These are phyloP conservation scores for Fagopyrum esculentum DNA, from an alignment of 148 eudicot species.

Conservation along the genomic window DNA sequence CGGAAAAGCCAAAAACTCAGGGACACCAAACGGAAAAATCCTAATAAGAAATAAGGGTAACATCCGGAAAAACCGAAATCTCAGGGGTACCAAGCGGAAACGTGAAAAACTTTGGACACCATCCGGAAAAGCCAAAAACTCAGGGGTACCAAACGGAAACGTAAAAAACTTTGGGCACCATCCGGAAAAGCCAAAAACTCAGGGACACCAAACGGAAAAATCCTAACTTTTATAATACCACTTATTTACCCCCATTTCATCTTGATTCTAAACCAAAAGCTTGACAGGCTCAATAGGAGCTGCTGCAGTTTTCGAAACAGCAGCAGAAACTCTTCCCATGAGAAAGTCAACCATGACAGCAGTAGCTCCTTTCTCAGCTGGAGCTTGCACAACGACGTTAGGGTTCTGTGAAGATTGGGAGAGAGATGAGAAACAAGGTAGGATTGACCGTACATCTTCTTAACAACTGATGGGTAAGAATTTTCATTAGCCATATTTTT, in stretches of 20 bases:
- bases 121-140: too few species aligned
- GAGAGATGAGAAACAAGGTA: constrained; percentile 25
- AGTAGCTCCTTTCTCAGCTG: constrained; percentile 28
- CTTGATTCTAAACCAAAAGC: constrained; percentile 71
- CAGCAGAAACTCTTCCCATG: constrained; percentile 71
- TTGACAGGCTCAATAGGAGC: constrained; percentile 80
- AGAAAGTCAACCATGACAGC: constrained; percentile 49
- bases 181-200: too few species aligned
- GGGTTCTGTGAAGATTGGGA: constrained; percentile 24
- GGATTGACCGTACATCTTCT: constrained; percentile 31
- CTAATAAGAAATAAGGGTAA: too few species aligned
- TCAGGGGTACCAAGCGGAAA: too few species aligned
- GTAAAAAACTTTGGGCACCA: too few species aligned
- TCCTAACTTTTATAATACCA: too few species aligned
- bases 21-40: too few species aligned
- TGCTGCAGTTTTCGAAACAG: constrained; percentile 67
- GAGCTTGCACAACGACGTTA: constrained; percentile 40
- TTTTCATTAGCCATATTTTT: constrained; percentile 28
- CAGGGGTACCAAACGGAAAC: too few species aligned
- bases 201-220: too few species aligned
- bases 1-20: too few species aligned
- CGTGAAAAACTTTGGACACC: too few species aligned
- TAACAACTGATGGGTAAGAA: constrained; percentile 23
- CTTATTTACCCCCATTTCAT: constrained; percentile 42
- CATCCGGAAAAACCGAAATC: too few species aligned